Evolutionary conservation across 352 stramenopile genomes (phyloP), one percentile per base, ranked within the genome.

Genomic region (Pythium biforme): DNA sequence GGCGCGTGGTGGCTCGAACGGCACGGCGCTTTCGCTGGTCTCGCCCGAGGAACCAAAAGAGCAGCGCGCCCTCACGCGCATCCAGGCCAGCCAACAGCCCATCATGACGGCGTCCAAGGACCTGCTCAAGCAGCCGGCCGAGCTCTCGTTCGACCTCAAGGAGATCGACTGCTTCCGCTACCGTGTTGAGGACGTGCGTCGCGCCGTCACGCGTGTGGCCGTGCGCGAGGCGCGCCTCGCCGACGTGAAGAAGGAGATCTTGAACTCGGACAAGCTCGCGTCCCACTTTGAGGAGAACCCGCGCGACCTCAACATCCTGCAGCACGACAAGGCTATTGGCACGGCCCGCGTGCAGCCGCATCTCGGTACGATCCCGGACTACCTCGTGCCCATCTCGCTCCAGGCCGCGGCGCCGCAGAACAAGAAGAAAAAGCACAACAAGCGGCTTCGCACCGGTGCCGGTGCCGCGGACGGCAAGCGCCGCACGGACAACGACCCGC

Each of bases 151-250:
- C 65, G 94, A 99, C 72, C 75, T 99, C 34, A 90, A 92, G 31
- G 97, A 99, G 74, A 97, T 99, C 59, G 96, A 99, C 68, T 97
- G 94, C 56, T 99, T 99, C 76, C 87, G 97, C 6, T 99, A 98
- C 71, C 86, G 95, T 26, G 96, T 99, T n/a, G 88, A 98, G 53
- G 92, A 98, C 69, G 95, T 99, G 33, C 84, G 89, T 43, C 88
- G 96, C 45, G 93, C 94, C 19, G 95, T 99, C 29, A 99, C 97
- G 6, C 80, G 83, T 51, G 87, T 96, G 9, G 88, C 92, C 7
- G 87, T 99, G n/a, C 83, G 89, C 19, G 97, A 99, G 69, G 90
- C 94, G 14, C 89, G 98, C 66, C 84, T 98, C 17, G 88, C 90
- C 8, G 97, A 99, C 67, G 76, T 99, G 5, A 97, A 98, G 76